Evolutionary conservation across 306 rosid species (phyloP).

Genomic region (Luffa acutangula): DNA sequence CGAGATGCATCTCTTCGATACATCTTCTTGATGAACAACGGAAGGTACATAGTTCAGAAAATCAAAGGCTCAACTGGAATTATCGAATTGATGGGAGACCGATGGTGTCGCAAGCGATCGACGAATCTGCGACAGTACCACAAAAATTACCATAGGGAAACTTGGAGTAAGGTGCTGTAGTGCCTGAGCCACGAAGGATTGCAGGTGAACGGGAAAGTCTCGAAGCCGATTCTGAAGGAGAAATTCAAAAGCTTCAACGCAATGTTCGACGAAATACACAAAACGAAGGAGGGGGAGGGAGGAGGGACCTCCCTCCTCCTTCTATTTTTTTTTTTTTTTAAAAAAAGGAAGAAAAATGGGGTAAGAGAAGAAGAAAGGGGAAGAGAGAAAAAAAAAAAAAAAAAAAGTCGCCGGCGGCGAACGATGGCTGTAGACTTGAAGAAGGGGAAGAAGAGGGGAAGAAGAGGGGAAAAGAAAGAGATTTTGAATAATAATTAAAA

Average conservation of each 20-base stretch:
- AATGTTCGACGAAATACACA: constrained; percentile 67
- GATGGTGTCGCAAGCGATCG: constrained; percentile 59
- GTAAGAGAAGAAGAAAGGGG: too few species aligned
- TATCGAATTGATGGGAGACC: constrained; percentile 50
- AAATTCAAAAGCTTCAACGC: constrained; percentile 58
- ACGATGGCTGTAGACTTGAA: too few species aligned
- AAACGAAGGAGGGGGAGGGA: constrained; percentile 23
- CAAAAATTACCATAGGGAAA: constrained; percentile 60
- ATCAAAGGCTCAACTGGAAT: constrained; percentile 51
- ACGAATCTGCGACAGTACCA: constrained; percentile 48
- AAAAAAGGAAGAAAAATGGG: too few species aligned
- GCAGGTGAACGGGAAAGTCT: constrained; percentile 34
- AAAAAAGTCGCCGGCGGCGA: too few species aligned
- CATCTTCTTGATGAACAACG: constrained; percentile 78
- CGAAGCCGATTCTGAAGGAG: constrained; percentile 52
- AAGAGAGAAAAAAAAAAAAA: too few species aligned
- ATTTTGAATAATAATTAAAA: too few species aligned
- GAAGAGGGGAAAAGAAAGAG: too few species aligned
- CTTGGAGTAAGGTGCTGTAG: constrained; percentile 57
- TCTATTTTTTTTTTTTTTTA: too few species aligned
- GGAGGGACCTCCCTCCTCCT: too few species aligned
- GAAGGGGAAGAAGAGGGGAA: too few species aligned
- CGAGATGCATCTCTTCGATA: constrained; percentile 31
- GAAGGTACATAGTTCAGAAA: constrained; percentile 70
- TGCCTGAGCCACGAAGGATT: constrained; percentile 55